Evolutionary conservation across 371 early-diverging fungal genomes (phyloP), one percentile per base, ranked within the genome.

Genomic region (Cokeromyces recurvatus): DNA sequence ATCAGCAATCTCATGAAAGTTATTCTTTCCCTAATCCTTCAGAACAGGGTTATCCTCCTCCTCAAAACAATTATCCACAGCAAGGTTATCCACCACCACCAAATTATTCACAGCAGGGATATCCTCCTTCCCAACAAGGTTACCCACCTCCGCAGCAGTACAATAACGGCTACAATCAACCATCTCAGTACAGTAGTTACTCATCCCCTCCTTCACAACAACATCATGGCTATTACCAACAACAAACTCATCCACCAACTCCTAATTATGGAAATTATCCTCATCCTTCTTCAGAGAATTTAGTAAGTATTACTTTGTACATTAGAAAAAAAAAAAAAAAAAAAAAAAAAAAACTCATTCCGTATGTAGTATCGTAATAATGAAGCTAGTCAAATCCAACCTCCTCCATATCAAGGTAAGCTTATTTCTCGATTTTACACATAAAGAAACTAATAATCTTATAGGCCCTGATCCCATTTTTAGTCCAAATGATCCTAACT

Each of bases 401-500:
- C 55, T n/a, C 55, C 55, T 10, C 11, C 55, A 19, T 55, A 55
- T 21, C 48, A 48, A 39, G 55, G 55, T 44, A 43, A 2, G 14
- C n/a, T n/a, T n/a, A n/a, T n/a, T n/a, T 4, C 2, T 21, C 1
- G n/a, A n/a, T n/a, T n/a, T n/a, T n/a, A n/a, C n/a, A n/a, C n/a
- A n/a, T n/a, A n/a, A n/a, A n/a, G n/a, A n/a, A n/a, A n/a, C n/a
- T n/a, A n/a, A n/a, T n/a, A n/a, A n/a, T n/a, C n/a, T n/a, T 14
- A 6, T 14, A 34, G 35, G 43, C 21, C 48, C 45, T 39, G 61
- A 61, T 46, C 61, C 61, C 12, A 36, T 48, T 15, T 61, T 61
- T 38, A 38, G 35, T 16, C 61, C 56, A 9, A 44, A 32, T 32
- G 61, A 61, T 38, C 61, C 61, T 1, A 55, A 15, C 2, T 3